These are phyloP conservation scores for Phytophthora cajani DNA, from an alignment of 352 stramenopile genomes.

Conservation along the genomic window DNA sequence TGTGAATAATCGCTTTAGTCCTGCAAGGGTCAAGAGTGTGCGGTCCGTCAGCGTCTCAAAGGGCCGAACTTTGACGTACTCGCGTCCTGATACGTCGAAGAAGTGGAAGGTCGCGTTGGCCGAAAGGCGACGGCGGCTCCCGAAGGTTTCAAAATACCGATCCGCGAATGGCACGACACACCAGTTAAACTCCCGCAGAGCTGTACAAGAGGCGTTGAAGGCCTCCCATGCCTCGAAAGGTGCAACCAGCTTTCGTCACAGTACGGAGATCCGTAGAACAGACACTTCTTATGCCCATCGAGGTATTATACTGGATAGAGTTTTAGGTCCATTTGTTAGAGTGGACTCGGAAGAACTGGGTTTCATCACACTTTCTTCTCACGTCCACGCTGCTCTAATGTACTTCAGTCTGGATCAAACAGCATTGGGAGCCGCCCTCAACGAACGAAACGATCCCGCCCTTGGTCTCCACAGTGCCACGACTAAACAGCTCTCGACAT, in stretches of 20 bases:
- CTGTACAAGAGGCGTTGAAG: slow-evolving; percentile 24
- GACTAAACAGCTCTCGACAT: slow-evolving; percentile 27
- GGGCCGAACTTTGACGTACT: slow-evolving; percentile 20
- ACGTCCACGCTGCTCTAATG: no score
- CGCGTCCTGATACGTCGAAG: slow-evolving; percentile 23
- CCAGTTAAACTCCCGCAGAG: slow-evolving; percentile 31
- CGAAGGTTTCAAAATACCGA: slow-evolving; percentile 40
- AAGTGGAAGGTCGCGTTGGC: slow-evolving; percentile 31
- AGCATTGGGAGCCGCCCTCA: no score
- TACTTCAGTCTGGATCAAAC: no score
- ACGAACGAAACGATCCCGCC: slow-evolving; percentile 9
- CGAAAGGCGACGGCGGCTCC: no score
- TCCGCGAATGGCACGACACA: slow-evolving; percentile 30
- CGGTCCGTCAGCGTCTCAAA: slow-evolving; percentile 11
- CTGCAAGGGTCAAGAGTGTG: neutral
- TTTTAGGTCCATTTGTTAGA: no score
- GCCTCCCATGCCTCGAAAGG: slow-evolving; percentile 28
- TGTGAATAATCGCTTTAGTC: neutral
- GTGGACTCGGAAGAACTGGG: no score
- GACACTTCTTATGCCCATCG: no score
- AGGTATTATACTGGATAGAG: no score
- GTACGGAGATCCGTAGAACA: no score
- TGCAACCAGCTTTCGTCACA: no score
- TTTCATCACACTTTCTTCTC: no score
- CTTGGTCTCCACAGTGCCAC: slow-evolving; percentile 11